These are phyloP conservation scores for Apiotrichum akiyoshidainum DNA, from an alignment of 1,284 basidiomycete genomes.

Conservation along the genomic window DNA sequence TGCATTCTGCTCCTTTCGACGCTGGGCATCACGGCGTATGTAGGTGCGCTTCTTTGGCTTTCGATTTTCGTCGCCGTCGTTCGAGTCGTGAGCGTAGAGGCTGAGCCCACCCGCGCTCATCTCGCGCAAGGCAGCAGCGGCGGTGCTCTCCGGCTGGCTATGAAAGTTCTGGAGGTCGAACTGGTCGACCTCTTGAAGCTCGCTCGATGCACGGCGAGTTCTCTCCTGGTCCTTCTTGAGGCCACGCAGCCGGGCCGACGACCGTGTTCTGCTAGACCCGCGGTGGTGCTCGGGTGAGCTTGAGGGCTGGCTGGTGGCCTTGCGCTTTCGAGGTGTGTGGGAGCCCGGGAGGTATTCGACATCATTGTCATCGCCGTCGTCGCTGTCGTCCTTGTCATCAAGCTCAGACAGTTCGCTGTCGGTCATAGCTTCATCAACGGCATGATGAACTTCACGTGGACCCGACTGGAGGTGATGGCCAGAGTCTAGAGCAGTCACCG, in stretches of 20 bases:
- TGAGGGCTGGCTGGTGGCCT: not conserved
- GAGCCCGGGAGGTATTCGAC: slow-evolving; percentile 1
- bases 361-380: not conserved
- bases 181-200: not conserved
- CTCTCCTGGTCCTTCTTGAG: not conserved
- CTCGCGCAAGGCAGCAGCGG: not conserved
- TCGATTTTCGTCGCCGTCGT: not conserved
- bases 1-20: slow-evolving; percentile 31
- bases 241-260: not conserved
- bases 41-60: slow-evolving; percentile 17
- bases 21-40: slow-evolving; percentile 23
- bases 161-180: not conserved
- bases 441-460: not conserved
- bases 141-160: not conserved
- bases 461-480: not conserved
- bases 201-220: not conserved
- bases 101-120: not conserved
- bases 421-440: not conserved
- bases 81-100: not conserved
- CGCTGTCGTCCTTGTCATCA: not conserved
- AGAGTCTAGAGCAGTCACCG: not conserved
- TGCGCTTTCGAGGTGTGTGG: not conserved
- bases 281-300: not conserved
- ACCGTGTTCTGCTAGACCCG: not conserved
- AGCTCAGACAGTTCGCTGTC: not conserved